These are phyloP conservation scores for Hymenoscyphus occultus DNA, from an alignment of 2,329 filamentous ascomycete genomes.

Conservation along the genomic window DNA sequence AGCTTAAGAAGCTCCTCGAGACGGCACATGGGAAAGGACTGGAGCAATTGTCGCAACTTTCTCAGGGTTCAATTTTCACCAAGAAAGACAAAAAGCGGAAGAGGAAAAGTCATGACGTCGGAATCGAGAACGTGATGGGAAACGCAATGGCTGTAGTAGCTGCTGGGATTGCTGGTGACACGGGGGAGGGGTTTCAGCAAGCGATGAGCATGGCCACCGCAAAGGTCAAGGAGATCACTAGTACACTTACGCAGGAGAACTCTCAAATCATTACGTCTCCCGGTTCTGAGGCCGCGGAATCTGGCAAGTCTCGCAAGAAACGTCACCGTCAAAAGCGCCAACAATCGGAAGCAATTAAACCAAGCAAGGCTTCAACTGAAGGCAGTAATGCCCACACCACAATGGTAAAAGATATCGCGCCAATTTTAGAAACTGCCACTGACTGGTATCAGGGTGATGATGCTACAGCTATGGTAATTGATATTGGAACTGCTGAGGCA, in stretches of 20 bases:
- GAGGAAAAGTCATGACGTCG: background rate
- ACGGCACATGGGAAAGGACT: background rate
- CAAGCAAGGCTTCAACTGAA: too few species aligned
- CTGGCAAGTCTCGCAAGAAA: background rate
- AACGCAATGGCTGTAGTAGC: background rate
- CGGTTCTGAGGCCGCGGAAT: background rate
- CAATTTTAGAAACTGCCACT: background rate
- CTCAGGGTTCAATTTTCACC: background rate
- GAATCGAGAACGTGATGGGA: background rate
- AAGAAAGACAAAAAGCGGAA: conserved; percentile 5
- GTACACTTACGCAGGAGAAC: background rate
- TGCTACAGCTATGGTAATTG: conserved; percentile 3
- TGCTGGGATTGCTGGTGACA: background rate
- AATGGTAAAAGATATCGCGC: conserved; percentile 1
- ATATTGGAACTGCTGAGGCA: background rate
- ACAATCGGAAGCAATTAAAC: too few species aligned
- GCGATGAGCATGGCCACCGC: background rate
- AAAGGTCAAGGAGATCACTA: conserved; percentile 1
- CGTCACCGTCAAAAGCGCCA: background rate
- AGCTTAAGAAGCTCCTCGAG: background rate
- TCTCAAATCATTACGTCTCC: background rate
- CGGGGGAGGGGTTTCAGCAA: background rate
- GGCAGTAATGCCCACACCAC: background rate
- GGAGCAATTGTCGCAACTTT: background rate
- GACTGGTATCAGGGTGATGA: conserved; percentile 3